Percentiles rank a stretch among this genome's conserved stretches.
Conservation (phyloP, 2,329 filamentous ascomycete genomes). For the Mycosphaerella sp. region DNA sequence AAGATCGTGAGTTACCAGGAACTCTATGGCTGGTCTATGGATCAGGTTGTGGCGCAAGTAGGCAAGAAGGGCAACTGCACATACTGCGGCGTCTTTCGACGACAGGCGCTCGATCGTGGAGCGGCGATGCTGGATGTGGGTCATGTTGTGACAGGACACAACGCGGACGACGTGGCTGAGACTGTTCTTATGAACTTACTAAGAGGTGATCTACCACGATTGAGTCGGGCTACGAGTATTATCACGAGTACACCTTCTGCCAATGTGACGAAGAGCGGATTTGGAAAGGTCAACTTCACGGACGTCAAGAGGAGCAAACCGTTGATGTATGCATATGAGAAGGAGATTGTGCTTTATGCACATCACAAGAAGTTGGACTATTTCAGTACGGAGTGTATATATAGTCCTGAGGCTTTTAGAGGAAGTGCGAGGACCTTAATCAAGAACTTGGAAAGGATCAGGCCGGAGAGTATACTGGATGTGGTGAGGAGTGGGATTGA, state of each 20-base stretch:
- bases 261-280: conserved; percentile 13
- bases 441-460: conserved; percentile 88
- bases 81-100: conserved; percentile 92
- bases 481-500: conserved; percentile 94
- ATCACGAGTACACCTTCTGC: conserved; percentile 57
- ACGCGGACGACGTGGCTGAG: conserved; percentile 94
- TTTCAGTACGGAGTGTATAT: conserved; percentile 97
- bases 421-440: conserved; percentile 87
- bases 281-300: conserved; percentile 52
- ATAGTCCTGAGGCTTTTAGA: conserved; percentile 93
- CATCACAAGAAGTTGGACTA: conserved; percentile 97
- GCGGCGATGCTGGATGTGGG: conserved; percentile 79
- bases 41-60: conserved; percentile 91
- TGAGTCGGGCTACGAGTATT: conserved; percentile 86
- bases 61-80: conserved; percentile 99
- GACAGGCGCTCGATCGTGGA: conserved; percentile 88
- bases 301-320: conserved; percentile 95
- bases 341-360: conserved; percentile 96
- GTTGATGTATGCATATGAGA: conserved; percentile 96
- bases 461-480: conserved; percentile 90
- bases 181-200: conserved; percentile 97
- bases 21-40: conserved; percentile 98
- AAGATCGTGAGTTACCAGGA: conserved; percentile 91
- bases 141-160: conserved; percentile 95
- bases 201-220: conserved; percentile 77